Conservation (phyloP, 164 flowering plant species). For the Brasenia schreberi region DNA sequence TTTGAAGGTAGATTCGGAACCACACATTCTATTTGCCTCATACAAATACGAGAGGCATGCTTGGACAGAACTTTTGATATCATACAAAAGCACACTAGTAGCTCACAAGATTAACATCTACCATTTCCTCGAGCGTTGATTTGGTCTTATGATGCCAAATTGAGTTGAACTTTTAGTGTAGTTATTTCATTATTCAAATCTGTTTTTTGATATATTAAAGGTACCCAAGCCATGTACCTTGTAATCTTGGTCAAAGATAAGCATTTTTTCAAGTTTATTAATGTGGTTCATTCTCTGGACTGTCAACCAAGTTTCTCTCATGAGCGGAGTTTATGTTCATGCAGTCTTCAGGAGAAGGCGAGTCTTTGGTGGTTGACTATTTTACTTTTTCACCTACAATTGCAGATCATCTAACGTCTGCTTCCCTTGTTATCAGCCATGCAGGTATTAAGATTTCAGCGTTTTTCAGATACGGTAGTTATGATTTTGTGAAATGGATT, state of each 20-base stretch:
- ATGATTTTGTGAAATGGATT: not conserved
- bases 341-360: slow-evolving; percentile 54
- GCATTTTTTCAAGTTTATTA: too few species aligned
- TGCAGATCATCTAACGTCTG: slow-evolving; percentile 51
- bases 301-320: not conserved
- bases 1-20: too few species aligned
- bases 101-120: too few species aligned
- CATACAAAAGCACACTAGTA: too few species aligned
- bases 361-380: slow-evolving; percentile 47
- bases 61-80: too few species aligned
- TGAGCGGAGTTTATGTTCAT: not conserved
- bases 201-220: not conserved
- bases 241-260: too few species aligned
- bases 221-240: not conserved
- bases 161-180: not conserved
- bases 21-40: too few species aligned
- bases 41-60: too few species aligned
- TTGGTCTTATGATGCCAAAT: not conserved
- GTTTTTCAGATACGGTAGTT: not conserved
- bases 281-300: not conserved
- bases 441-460: slow-evolving; percentile 38
- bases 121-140: too few species aligned
- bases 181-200: not conserved
- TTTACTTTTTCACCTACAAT: slow-evolving; percentile 81
- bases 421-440: slow-evolving; percentile 81